Conservation (phyloP, 2,329 filamentous ascomycete species). For the Orbilia quercus region DNA sequence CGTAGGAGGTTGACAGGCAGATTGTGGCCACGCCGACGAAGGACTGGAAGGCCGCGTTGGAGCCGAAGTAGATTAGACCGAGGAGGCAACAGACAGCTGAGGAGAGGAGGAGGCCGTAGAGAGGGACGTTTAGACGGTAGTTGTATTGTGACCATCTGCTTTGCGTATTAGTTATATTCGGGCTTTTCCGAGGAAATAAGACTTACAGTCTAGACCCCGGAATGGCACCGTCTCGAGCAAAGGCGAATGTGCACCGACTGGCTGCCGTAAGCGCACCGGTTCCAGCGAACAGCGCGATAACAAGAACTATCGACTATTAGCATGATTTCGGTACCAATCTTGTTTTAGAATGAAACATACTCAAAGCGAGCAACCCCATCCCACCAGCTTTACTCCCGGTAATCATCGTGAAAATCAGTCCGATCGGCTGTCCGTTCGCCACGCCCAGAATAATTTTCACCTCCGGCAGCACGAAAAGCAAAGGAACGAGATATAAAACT, state of each 20-base stretch:
- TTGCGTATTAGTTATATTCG: constrained; percentile 19
- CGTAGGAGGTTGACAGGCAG: constrained; percentile 79
- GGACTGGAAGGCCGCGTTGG: constrained; percentile 77
- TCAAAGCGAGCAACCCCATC: constrained; percentile 79
- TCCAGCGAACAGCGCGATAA: constrained; percentile 80
- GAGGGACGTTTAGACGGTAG: constrained; percentile 74
- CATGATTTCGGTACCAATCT: not conserved
- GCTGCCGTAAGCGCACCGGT: constrained; percentile 79
- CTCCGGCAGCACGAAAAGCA: constrained; percentile 80
- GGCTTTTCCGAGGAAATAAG: not conserved
- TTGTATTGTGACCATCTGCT: constrained; percentile 73
- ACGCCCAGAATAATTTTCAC: constrained; percentile 73
- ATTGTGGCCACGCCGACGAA: constrained; percentile 85
- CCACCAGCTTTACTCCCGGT: constrained; percentile 79
- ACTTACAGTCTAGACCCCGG: constrained; percentile 71
- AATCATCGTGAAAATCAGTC: constrained; percentile 76
- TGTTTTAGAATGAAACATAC: constrained; percentile 45
- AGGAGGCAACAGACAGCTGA: constrained; percentile 76
- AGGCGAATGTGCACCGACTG: constrained; percentile 79
- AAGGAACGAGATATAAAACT: constrained; percentile 75
- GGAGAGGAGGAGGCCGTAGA: constrained; percentile 76
- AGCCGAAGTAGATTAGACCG: constrained; percentile 81
- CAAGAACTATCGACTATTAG: constrained; percentile 67
- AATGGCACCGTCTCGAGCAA: constrained; percentile 79
- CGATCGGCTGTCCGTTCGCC: constrained; percentile 79